A percentile compares a stretch with the other conserved stretches of the same genome.
Conservation (phyloP, 148 eudicot species). For the Spergularia marina region DNA sequence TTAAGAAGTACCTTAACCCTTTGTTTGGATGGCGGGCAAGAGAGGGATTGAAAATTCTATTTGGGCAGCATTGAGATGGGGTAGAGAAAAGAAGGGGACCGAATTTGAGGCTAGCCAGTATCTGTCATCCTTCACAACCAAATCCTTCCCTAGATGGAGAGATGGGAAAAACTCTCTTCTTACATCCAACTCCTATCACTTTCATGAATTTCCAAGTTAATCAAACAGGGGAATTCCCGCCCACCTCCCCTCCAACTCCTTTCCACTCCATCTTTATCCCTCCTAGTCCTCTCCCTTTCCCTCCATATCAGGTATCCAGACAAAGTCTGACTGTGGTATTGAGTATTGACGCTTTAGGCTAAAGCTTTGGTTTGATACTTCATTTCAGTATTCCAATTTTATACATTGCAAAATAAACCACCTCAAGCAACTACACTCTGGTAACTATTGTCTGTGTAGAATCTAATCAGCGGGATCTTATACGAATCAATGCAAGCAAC, state of each 20-base stretch:
- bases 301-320: not conserved
- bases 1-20: not conserved
- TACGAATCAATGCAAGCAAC: not conserved
- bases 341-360: no score
- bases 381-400: no score
- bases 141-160: no score
- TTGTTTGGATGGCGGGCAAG: not conserved
- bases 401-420: not conserved
- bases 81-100: not conserved
- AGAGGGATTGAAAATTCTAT: not conserved
- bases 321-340: no score
- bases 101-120: not conserved
- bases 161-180: no score
- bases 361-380: no score
- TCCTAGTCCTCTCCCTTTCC: not conserved
- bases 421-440: not conserved
- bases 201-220: not conserved
- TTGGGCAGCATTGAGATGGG: not conserved
- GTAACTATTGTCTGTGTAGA: not conserved
- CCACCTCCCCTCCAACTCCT: not conserved
- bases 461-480: not conserved
- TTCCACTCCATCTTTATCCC: slow-evolving; percentile 3
- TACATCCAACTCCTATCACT: no score
- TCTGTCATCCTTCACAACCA: not conserved
- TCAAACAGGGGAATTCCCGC: not conserved